phyloP scores from a whole-genome alignment of 495 filamentous ascomycete genomes.

The Penicillium lividum region DNA sequence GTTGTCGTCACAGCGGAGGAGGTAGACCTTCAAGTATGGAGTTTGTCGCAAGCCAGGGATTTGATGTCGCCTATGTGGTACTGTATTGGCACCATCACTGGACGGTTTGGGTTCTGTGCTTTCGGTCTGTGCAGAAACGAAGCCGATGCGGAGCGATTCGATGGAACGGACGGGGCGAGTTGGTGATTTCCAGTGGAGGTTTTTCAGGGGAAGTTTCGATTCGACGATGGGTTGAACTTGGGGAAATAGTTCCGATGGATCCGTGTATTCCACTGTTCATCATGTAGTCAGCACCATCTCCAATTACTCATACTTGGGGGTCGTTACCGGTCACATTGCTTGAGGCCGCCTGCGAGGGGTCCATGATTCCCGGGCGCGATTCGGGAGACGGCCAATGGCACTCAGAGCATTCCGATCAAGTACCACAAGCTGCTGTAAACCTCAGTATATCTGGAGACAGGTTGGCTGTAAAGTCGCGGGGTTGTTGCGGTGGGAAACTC shows the following conservation, averaged over 20 bases:
- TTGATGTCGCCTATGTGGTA: conserved; percentile 79
- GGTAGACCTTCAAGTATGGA: conserved; percentile 87
- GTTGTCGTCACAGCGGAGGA: conserved; percentile 91
- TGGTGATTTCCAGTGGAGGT: conserved; percentile 96
- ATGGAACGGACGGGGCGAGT: conserved; percentile 89
- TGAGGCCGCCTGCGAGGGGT: conserved; percentile 47
- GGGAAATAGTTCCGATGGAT: conserved; percentile 83
- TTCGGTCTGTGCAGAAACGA: conserved; percentile 58
- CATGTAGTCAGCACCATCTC: conserved; percentile 9
- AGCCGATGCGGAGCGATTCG: conserved; percentile 84
- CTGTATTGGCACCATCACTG: conserved; percentile 34
- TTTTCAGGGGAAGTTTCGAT: conserved; percentile 80
- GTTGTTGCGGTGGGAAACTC: conserved; percentile 8
- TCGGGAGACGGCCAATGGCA: conserved; percentile 29
- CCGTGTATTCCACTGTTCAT: conserved; percentile 67
- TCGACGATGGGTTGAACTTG: conserved; percentile 75
- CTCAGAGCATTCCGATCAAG: conserved; percentile 35
- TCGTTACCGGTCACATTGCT: conserved; percentile 53
- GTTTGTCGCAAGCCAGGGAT: conserved; percentile 93
- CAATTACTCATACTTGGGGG: neutral
- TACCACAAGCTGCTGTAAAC: conserved; percentile 8
- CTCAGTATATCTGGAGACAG: conserved; percentile 4
- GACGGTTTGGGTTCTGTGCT: conserved; percentile 36
- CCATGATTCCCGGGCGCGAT: conserved; percentile 44
- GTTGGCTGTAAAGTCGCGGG: conserved; percentile 11